Base-by-base conservation (phyloP, 305 asterid species). In the Solanum hybrid region DNA sequence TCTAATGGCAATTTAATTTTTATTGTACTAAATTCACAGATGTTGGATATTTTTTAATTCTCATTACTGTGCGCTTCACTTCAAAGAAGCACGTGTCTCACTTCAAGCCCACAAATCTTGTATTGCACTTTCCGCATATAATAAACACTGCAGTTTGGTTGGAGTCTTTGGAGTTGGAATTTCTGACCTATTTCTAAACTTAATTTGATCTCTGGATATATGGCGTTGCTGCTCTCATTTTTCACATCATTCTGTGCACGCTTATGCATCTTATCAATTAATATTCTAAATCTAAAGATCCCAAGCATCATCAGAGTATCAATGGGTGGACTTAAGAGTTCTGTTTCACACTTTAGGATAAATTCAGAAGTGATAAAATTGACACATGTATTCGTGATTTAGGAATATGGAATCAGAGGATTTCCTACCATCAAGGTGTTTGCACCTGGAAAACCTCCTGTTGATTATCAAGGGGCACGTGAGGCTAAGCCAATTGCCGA, bases 341-440 rank as follows among this genome's bases (percentile, higher is more conserved):
- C 76, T 57, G 88, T 51, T 85, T 57, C 76, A 85, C 88, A 57
- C 88, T 85, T 57, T 0, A 9, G 7, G 41, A 57, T 85, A 57
- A 57, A 57, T 45, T 57, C 45, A 20, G 45, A 57, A 57, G 45
- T 85, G 88, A 61, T 22, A 32, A 84, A 57, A 6, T 27, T 61
- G 77, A 32, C 78, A 1, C 41, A 20, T 57, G 12, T 61, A 12
- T 78, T 90, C 24, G 22, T 90, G 88, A 20, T 92, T 89, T 91
- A 97, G 99, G 99, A 97, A 91, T 96, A 94, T 93, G 99, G 98
- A 29, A 96, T 97, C 89, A 89, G 41, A 93, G 98, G 99, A 26
- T 97, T 97, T 93, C 99, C 99, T 39, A 97, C 98, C 91, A 96
- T 97, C 88, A 97, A 97, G 93, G 98, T 97, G 29, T 97, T 97